Base-by-base conservation (phyloP, 306 rosid species). In the Rubus idaeus region DNA sequence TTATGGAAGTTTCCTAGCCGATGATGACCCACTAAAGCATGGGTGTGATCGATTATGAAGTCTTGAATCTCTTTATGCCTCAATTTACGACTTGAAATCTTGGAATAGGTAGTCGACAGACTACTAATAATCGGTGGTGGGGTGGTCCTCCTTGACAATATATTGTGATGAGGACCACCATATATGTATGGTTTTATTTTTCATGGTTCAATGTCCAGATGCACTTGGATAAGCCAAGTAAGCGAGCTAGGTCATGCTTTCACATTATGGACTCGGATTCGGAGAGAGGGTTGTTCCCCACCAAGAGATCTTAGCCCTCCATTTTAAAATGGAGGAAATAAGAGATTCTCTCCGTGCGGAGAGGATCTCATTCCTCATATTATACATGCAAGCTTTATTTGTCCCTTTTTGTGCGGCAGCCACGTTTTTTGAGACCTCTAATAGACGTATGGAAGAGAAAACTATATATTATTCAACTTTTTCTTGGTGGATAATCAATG, bases 371-470 rank as follows among this genome's bases (percentile, higher is more conserved):
- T n/a, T n/a, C n/a, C n/a, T n/a, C 44, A 65, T 35, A 65, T 8
- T 50, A 7, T 12, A 10, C 53, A 35, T 8, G 2, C 53, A 42
- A 26, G 20, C 74, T 74, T 70, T 37, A 18, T 64, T 67, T 75
- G 88, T 74, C 80, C 52, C 52, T 75, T 83, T 78, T 47, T 61
- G 37, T 62, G 49, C 49, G 56, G 79, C 83, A 68, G 69, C 76
- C 81, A 23, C 57, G 57, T 40, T 64, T 64, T 58, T 30, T 30
- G n/a, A 26, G 67, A 30, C 66, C 39, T 40, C 11, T n/a, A 52
- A 37, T 9, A 63, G 14, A 17, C 3, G 1, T 21, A 68, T 23
- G 6, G 61, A 46, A 1, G 4, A n/a, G 6, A 56, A 56, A 20
- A 3, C 35, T n/a, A 56, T 56, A n/a, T n/a, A 56, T 21, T 8